Base-by-base conservation (phyloP, 1,284 basidiomycete species). In the Sphagnurus paluster region DNA sequence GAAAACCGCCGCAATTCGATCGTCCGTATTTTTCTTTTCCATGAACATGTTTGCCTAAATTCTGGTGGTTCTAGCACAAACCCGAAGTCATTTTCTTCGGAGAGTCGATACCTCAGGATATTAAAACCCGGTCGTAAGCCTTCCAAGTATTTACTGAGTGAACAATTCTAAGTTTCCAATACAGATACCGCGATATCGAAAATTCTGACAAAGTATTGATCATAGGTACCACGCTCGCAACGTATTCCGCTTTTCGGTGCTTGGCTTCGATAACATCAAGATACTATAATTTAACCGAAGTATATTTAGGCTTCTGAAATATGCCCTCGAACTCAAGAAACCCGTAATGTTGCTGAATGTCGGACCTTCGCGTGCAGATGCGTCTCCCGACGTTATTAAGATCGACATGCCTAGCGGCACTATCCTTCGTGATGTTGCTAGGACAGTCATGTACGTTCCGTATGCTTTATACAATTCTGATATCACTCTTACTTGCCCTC, bases 31-130 rank as follows among this genome's bases (percentile, higher is more conserved):
- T 28, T 40, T 40, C 32, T 35, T 41, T 41, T 33, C 45, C 23
- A 6, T n/a, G 21, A 38, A 32, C 6, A 6, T 23, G 23, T 25
- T n/a, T 39, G 30, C 17, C 5, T 23, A 34, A 24, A 32, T 28
- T 32, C 28, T 44, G 23, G n/a, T n/a, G n/a, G 11, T 11, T 43
- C 16, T 50, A 86, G 86, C 78, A 87, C 52, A 94, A 94, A 69
- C 89, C 91, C 0, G 84, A 88, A 42, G 79, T 95, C 14, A 80
- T 92, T 14, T 95, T 94, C 65, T 96, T 96, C 56, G 91, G 93
- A 24, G 93, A 94, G 68, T 88, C 89, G 1, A 87, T 94, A 50
- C 71, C 81, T 4, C 61, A 72, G 16, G 50, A 67, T 33, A 74
- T 87, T 28, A 85, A 79, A 60, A 77, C 85, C 30, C 72, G 77